Evolutionary conservation across 306 rosid genomes (phyloP).

Genomic region (Fragaria nilgerrensis): DNA sequence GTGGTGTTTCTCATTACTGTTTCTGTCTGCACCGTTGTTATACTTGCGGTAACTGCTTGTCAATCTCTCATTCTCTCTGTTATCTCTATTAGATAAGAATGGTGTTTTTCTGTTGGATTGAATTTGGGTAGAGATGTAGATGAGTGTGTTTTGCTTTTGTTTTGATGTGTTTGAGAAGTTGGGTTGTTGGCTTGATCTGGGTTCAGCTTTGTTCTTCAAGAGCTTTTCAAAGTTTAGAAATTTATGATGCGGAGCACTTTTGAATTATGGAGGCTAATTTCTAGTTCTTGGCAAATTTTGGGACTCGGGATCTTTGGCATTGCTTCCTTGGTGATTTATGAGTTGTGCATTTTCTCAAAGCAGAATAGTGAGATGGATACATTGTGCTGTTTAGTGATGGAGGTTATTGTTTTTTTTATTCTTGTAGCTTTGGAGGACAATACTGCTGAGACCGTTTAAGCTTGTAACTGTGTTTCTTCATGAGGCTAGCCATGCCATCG

Average conservation of each 20-base stretch:
- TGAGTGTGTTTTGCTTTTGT: neutral
- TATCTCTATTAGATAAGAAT: neutral
- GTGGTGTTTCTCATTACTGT: conserved; percentile 50
- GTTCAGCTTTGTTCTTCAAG: neutral
- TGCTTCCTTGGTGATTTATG: neutral
- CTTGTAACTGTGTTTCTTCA: conserved; percentile 70
- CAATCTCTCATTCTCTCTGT: conserved; percentile 8
- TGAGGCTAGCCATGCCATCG: conserved; percentile 70
- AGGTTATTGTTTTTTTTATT: neutral
- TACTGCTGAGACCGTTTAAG: conserved; percentile 63
- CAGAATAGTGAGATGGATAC: neutral
- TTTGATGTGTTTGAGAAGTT: neutral
- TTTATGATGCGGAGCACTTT: neutral
- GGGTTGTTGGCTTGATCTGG: conserved; percentile 18
- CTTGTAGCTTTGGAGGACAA: conserved; percentile 67
- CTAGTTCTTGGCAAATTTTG: neutral
- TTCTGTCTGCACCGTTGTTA: conserved; percentile 53
- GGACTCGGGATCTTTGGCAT: neutral
- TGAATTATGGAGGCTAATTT: neutral
- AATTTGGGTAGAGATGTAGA: neutral
- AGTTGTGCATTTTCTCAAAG: neutral
- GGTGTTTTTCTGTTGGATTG: neutral
- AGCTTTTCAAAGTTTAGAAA: neutral
- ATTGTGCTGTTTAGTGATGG: neutral
- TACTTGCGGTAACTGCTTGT: conserved; percentile 43